Evolutionary conservation across 1,139 yeast genomes (phyloP).

Genomic region (Pichia sp.): DNA sequence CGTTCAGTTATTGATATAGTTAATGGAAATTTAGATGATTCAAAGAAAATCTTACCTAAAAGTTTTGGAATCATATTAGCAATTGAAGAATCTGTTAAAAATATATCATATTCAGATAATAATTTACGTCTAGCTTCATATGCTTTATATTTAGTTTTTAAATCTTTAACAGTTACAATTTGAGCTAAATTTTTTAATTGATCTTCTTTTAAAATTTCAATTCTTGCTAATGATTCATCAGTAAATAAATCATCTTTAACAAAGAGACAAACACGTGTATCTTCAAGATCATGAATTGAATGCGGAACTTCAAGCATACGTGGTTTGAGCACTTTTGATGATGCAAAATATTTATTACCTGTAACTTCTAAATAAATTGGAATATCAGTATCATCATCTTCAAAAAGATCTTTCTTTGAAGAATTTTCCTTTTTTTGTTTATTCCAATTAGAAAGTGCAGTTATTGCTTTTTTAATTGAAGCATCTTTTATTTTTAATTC

Average conservation of each 20-base stretch:
- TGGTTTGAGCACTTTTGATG: conserved; percentile 68
- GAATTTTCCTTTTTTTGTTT: conserved; percentile 25
- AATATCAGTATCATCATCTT: conserved; percentile 40
- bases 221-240: conserved; percentile 52
- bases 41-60: conserved; percentile 73
- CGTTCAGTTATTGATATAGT: conserved; percentile 45
- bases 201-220: conserved; percentile 41
- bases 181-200: conserved; percentile 42
- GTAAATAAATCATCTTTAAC: conserved; percentile 62
- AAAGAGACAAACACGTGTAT: conserved; percentile 62
- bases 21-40: conserved; percentile 60
- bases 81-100: conserved; percentile 78
- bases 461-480: conserved; percentile 40
- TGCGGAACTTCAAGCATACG: conserved; percentile 52
- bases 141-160: conserved; percentile 62
- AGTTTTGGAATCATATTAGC: conserved; percentile 74
- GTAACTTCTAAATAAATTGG: conserved; percentile 55
- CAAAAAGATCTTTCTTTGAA: conserved; percentile 45
- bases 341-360: conserved; percentile 55
- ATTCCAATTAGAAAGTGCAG: conserved; percentile 44
- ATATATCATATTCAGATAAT: conserved; percentile 55
- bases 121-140: conserved; percentile 68
- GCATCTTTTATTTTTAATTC: conserved; percentile 18
- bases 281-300: conserved; percentile 40
- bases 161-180: conserved; percentile 48